A percentile compares a stretch with the other conserved stretches of the same genome.
phyloP scores from a whole-genome alignment of 306 rosid genomes.

The Fragaria nilgerrensis region DNA sequence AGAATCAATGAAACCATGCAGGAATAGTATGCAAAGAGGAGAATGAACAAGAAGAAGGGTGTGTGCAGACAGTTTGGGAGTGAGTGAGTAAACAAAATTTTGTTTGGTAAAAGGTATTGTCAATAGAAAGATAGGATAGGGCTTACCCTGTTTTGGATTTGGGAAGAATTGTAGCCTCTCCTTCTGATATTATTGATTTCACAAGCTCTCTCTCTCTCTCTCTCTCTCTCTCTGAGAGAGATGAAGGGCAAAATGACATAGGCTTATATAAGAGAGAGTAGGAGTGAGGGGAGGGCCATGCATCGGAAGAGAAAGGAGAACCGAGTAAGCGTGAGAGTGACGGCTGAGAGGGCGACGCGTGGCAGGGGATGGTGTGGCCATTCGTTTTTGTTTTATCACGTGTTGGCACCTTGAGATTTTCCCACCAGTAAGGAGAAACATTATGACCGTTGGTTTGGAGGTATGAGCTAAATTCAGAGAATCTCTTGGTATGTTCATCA shows the following conservation, averaged over 20 bases:
- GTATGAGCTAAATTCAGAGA: not conserved
- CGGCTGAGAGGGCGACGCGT: conserved; percentile 48
- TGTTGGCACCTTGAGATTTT: conserved; percentile 33
- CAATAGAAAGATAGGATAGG: conserved; percentile 74
- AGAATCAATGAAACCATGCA: not conserved
- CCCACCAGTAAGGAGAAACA: conserved; percentile 10
- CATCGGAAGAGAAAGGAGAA: conserved; percentile 8
- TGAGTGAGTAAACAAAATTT: conserved; percentile 5
- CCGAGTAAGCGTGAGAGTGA: not conserved
- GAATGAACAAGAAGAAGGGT: conserved; percentile 11
- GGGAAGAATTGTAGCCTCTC: conserved; percentile 58
- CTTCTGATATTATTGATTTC: conserved; percentile 34
- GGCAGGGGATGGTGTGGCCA: conserved; percentile 31
- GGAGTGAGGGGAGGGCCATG: conserved; percentile 18
- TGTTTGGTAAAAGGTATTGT: conserved; percentile 14
- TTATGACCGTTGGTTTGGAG: conserved; percentile 22
- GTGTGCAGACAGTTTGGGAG: not conserved
- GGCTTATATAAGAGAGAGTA: conserved; percentile 17
- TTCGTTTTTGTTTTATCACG: conserved; percentile 49
- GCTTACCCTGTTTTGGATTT: conserved; percentile 49
- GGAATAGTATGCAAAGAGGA: not conserved
- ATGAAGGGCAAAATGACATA: not conserved
- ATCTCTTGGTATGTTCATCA: not conserved
- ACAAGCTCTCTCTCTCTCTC: not conserved
- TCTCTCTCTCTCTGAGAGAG: conserved; percentile 14